Evolutionary conservation across 1,139 yeast genomes (phyloP).

Genomic region (Suhomyces atakaporum): DNA sequence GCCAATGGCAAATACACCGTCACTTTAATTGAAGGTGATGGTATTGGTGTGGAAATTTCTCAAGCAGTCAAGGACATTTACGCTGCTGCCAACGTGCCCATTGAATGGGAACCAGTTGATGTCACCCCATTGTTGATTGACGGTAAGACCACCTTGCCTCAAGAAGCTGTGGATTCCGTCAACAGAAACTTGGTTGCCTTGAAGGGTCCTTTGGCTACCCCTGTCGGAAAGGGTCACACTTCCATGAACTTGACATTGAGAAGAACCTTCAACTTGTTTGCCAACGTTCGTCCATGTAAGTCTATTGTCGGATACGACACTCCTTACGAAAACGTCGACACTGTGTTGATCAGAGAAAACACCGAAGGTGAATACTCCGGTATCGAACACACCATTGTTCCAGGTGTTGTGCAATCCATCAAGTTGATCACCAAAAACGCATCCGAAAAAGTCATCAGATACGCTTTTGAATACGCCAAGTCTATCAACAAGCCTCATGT

Average conservation of each 20-base stretch:
- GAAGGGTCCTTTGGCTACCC: conserved; percentile 98
- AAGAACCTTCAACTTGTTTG: conserved; percentile 93
- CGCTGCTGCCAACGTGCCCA: conserved; percentile 90
- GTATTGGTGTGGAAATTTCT: conserved; percentile 95
- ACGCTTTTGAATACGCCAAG: conserved; percentile 95
- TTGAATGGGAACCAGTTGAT: conserved; percentile 96
- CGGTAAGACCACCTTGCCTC: conserved; percentile 94
- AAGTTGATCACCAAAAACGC: conserved; percentile 96
- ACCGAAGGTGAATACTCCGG: conserved; percentile 99
- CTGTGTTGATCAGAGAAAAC: conserved; percentile 96
- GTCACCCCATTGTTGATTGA: conserved; percentile 91
- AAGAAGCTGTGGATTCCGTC: conserved; percentile 88
- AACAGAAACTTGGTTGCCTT: conserved; percentile 91
- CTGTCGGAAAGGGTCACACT: conserved; percentile 98
- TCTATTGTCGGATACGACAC: conserved; percentile 92
- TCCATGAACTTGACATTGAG: conserved; percentile 96
- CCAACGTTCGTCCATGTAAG: conserved; percentile 97
- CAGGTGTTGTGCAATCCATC: conserved; percentile 98
- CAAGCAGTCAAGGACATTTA: conserved; percentile 89
- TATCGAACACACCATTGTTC: conserved; percentile 96
- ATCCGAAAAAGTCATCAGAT: conserved; percentile 92
- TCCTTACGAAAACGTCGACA: conserved; percentile 90
- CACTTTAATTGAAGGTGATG: conserved; percentile 97
- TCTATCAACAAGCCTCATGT: conserved; percentile 87
- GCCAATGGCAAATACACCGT: conserved; percentile 80